These are phyloP conservation scores for Mycena albidolilacea DNA, from an alignment of 768 basidiomycete species.

Conservation along the genomic window DNA sequence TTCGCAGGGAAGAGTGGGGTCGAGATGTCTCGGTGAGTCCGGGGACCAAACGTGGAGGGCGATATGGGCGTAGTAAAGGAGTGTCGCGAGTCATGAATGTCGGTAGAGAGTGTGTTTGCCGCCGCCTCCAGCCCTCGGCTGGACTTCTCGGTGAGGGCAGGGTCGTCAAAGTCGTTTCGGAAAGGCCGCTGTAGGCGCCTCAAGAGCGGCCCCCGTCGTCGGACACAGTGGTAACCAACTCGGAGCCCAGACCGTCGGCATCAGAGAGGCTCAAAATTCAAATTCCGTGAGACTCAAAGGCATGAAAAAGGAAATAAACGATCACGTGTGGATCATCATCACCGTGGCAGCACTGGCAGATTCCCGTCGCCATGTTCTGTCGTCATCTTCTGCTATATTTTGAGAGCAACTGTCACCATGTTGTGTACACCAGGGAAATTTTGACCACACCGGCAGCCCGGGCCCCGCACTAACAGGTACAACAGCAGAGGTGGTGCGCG, in stretches of 20 bases:
- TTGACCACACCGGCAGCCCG: no score
- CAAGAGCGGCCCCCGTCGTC: background rate
- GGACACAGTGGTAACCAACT: constrained; percentile 4
- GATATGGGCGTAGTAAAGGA: constrained; percentile 4
- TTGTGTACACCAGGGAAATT: no score
- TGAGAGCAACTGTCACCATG: no score
- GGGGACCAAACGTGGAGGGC: background rate
- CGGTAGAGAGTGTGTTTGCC: background rate
- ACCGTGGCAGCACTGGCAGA: no score
- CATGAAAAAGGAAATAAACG: background rate
- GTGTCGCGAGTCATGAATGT: constrained; percentile 17
- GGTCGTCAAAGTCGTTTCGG: background rate
- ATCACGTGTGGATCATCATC: no score
- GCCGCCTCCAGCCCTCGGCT: background rate
- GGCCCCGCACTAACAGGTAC: no score
- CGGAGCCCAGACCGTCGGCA: background rate
- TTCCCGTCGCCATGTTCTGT: no score
- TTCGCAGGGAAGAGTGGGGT: no score
- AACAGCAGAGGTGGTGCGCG: no score
- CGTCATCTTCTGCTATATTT: no score
- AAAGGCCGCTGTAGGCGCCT: background rate
- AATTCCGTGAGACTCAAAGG: background rate
- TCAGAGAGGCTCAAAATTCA: background rate
- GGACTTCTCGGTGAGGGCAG: background rate
- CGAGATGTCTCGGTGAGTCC: background rate